Evolutionary conservation across 495 filamentous ascomycete species (phyloP), one percentile per base, ranked within the genome.

Genomic region (Tuber microsphaerosporum): DNA sequence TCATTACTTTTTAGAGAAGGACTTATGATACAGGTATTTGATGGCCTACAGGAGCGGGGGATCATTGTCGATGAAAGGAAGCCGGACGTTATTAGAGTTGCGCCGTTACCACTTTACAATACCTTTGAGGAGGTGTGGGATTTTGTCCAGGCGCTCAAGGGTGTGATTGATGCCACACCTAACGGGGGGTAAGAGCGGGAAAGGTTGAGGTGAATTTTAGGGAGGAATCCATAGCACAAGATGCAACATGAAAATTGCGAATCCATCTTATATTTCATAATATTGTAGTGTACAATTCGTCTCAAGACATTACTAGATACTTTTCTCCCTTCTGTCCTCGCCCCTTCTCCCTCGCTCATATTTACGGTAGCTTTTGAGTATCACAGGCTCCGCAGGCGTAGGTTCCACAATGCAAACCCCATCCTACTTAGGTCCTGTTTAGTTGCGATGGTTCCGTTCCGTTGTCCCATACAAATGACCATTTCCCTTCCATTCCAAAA

Each of bases 51-150:
- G 80, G 86, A 88, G 65, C 84, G 88, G 19, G 90, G 89, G 4
- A 89, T 97, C 16, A 88, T 99, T 37, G 89, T 96, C 46, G 95
- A 99, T 82, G 93, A 98, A 85, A 86, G 95, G 77, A 90, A 89
- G 81, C 95, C 95, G 34, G 90, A 97, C 84, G 96, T 99, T 41
- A 88, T 99, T 44, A 86, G 95, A 10, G 92, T 97, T n/a, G 93
- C 94, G 26, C 96, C 95, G 2, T 90, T 92, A 44, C 94, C 95
- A 46, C 81, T 98, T 73, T 99, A 97, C 84, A 97, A 97, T 84
- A 89, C 87, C 0, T 97, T 91, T 83, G 82, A 82, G 71, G 95
- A 99, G 80, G 91, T 93, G 26, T 92, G 90, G 85, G 81, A 86
- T 16, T 98, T 97, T 83, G 89, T 90, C 31, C 84, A 88, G 74